A percentile compares a stretch with the other conserved stretches of the same genome.
phyloP scores from a whole-genome alignment of 2,329 filamentous ascomycete genomes.

The Exserohilum rostratum region DNA sequence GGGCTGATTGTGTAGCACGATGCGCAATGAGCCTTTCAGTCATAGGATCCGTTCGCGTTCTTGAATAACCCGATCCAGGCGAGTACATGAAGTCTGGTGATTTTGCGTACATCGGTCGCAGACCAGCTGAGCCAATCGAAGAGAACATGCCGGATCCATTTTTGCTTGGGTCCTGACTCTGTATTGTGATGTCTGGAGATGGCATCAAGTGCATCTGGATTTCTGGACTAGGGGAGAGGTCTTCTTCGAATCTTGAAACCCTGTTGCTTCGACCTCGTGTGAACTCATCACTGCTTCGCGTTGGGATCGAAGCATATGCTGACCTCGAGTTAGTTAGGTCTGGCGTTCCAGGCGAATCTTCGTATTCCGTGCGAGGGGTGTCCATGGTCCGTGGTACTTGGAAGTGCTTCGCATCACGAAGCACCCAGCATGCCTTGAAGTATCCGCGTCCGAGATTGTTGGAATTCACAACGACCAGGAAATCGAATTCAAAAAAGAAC shows the following conservation, averaged over 20 bases:
- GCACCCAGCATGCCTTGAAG: background rate
- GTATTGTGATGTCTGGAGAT: slow-evolving; percentile 28
- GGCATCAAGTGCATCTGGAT: slow-evolving; percentile 35
- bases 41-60: slow-evolving; percentile 36
- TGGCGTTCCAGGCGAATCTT: slow-evolving; percentile 26
- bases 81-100: slow-evolving; percentile 31
- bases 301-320: slow-evolving; percentile 22
- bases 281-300: slow-evolving; percentile 26
- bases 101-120: slow-evolving; percentile 21
- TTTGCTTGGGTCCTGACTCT: slow-evolving; percentile 19
- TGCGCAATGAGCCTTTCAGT: slow-evolving; percentile 41
- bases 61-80: slow-evolving; percentile 27
- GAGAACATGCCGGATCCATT: slow-evolving; percentile 27
- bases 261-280: slow-evolving; percentile 13
- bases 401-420: background rate
- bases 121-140: slow-evolving; percentile 12
- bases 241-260: slow-evolving; percentile 25
- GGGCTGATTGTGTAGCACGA: slow-evolving; percentile 37
- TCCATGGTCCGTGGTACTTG: slow-evolving; percentile 9
- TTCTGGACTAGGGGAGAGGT: slow-evolving; percentile 29
- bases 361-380: slow-evolving; percentile 4
- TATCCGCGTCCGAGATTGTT: background rate
- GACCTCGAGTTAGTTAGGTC: slow-evolving; percentile 22
- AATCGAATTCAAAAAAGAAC: background rate
- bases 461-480: background rate